phyloP scores from a whole-genome alignment of 176 grass and related monocot species.

The Carex scoparia region DNA sequence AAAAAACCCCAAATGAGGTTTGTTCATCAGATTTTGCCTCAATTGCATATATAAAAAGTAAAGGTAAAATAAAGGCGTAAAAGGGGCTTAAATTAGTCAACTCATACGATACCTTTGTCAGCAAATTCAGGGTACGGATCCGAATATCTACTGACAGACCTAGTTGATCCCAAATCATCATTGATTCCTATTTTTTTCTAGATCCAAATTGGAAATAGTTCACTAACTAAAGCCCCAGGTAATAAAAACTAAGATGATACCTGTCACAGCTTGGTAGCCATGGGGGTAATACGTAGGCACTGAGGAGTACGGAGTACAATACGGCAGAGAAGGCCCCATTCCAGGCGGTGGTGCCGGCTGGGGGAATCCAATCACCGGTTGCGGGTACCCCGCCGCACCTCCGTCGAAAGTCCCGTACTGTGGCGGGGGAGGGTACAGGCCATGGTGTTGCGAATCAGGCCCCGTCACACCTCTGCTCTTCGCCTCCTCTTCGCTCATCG shows the following conservation, averaged over 20 bases:
- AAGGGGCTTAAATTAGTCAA: not conserved
- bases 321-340: slow-evolving; percentile 31
- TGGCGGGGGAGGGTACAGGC: slow-evolving; percentile 9
- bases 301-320: slow-evolving; percentile 36
- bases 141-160: not conserved
- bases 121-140: not conserved
- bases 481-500: slow-evolving; percentile 16
- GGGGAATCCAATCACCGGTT: slow-evolving; percentile 72
- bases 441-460: not conserved
- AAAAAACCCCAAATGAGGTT: not conserved
- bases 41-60: not conserved
- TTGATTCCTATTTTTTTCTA: not conserved
- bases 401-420: slow-evolving; percentile 71
- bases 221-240: not conserved
- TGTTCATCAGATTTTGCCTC: not conserved
- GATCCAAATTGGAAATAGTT: not conserved
- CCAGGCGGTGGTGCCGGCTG: slow-evolving; percentile 45
- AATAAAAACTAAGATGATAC: slow-evolving; percentile 31
- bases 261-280: slow-evolving; percentile 62
- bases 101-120: not conserved
- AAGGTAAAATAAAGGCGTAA: not conserved
- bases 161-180: not conserved
- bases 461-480: slow-evolving; percentile 16
- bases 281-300: slow-evolving; percentile 55
- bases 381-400: slow-evolving; percentile 30